Evolutionary conservation across 1,284 basidiomycete genomes (phyloP).

Genomic region (Irpex rosettiformis): DNA sequence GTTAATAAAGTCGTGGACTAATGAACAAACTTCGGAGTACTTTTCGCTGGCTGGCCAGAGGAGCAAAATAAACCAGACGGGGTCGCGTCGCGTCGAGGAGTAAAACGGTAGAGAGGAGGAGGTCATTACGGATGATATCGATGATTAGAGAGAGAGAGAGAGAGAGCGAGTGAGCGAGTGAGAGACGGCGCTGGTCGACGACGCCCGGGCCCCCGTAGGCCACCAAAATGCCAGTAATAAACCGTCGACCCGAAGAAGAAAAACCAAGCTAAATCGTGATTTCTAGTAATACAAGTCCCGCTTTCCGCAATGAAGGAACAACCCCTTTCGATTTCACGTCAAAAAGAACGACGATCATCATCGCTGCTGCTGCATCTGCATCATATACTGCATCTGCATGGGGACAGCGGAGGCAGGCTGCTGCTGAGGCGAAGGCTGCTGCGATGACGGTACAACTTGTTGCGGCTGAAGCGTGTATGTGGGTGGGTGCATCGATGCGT

Average conservation of each 20-base stretch:
- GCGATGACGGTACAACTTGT: constrained; percentile 5
- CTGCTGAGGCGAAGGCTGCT: constrained; percentile 6
- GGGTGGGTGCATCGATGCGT: constrained; percentile 48
- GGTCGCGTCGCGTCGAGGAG: neutral
- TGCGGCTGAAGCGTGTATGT: constrained; percentile 20
- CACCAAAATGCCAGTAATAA: neutral
- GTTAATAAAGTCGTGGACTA: constrained; percentile 6
- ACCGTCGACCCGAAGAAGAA: no score
- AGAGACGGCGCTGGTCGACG: neutral
- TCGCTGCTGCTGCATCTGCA: constrained; percentile 14
- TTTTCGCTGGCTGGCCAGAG: no score
- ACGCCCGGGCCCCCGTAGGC: constrained; percentile 4
- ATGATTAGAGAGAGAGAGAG: neutral
- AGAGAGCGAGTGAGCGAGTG: no score
- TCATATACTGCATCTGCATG: constrained; percentile 15
- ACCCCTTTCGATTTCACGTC: no score
- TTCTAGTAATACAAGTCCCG: constrained; percentile 2
- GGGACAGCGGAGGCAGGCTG: neutral
- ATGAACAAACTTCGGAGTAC: no score
- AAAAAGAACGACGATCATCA: no score
- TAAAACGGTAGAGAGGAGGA: neutral
- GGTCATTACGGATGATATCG: neutral
- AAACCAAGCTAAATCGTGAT: neutral
- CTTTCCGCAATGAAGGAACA: neutral
- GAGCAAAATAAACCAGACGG: constrained; percentile 2